These are phyloP conservation scores for Xanthoconium stramineum DNA, from an alignment of 768 basidiomycete species.

Conservation along the genomic window DNA sequence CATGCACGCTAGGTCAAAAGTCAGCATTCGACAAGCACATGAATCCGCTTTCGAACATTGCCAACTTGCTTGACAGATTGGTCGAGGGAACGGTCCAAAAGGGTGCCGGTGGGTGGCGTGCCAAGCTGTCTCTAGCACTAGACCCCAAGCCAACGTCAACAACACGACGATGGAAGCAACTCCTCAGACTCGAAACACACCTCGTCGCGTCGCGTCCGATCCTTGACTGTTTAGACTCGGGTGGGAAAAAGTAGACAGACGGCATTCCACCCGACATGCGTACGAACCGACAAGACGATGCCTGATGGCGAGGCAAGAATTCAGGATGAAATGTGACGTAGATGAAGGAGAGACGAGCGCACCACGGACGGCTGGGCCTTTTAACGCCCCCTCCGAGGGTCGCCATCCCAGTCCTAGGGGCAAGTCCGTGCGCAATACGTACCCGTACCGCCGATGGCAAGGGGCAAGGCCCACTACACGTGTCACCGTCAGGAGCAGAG, in stretches of 20 bases:
- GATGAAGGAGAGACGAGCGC: neutral
- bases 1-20: neutral
- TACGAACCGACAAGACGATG: neutral
- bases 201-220: neutral
- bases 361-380: neutral
- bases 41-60: neutral
- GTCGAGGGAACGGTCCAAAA: slow-evolving; percentile 1
- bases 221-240: neutral
- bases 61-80: neutral
- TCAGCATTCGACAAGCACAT: neutral
- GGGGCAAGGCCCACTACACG: neutral
- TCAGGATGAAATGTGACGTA: neutral
- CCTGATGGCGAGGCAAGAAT: neutral
- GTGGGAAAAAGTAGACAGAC: neutral
- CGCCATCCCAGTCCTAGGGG: too few relatives aligned
- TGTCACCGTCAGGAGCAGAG: slow-evolving; percentile 1
- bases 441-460: too few relatives aligned
- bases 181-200: slow-evolving; percentile 2
- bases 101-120: neutral
- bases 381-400: slow-evolving; percentile 2
- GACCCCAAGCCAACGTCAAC: neutral
- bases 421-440: too few relatives aligned
- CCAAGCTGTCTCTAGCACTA: slow-evolving; percentile 7
- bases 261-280: slow-evolving; percentile 6
- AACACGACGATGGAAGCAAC: neutral